These are phyloP conservation scores for Scheffersomyces lignicola DNA, from an alignment of 1,139 yeast genomes.

Conservation along the genomic window DNA sequence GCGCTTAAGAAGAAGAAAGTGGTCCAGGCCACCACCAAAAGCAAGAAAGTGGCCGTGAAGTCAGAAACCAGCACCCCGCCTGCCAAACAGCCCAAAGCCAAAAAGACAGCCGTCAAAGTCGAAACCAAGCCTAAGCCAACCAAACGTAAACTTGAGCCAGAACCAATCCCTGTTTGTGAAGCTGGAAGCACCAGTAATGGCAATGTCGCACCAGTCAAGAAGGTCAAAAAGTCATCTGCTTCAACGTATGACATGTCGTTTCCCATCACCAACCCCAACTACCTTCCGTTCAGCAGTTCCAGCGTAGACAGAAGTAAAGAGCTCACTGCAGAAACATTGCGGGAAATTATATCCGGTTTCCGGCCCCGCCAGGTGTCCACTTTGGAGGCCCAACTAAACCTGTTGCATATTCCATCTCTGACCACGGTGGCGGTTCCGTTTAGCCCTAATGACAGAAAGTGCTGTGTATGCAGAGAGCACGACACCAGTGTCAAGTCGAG, in stretches of 20 bases:
- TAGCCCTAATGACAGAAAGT: conserved; percentile 31
- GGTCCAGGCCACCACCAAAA: neutral
- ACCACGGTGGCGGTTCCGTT: conserved; percentile 11
- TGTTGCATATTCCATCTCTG: conserved; percentile 10
- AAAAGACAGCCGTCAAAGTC: conserved; percentile 3
- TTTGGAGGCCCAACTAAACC: conserved; percentile 8
- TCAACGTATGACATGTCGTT: neutral
- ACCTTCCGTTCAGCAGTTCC: neutral
- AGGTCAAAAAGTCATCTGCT: conserved; percentile 1
- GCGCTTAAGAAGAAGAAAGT: conserved; percentile 3
- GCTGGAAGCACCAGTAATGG: too few relatives aligned
- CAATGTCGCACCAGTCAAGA: neutral
- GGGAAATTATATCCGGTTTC: conserved; percentile 14
- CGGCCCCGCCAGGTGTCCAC: conserved; percentile 19
- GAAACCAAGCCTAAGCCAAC: conserved; percentile 3
- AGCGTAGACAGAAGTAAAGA: conserved; percentile 1
- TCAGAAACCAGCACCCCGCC: conserved; percentile 3
- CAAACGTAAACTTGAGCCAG: neutral
- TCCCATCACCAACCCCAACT: neutral
- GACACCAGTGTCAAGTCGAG: conserved; percentile 21
- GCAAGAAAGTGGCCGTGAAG: conserved; percentile 2
- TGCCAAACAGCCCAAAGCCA: neutral
- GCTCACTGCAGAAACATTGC: conserved; percentile 8
- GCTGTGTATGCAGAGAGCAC: conserved; percentile 57
- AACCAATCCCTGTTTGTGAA: neutral